phyloP scores from a whole-genome alignment of 2,329 filamentous ascomycete genomes.

The Pseudogymnoascus sp. region DNA sequence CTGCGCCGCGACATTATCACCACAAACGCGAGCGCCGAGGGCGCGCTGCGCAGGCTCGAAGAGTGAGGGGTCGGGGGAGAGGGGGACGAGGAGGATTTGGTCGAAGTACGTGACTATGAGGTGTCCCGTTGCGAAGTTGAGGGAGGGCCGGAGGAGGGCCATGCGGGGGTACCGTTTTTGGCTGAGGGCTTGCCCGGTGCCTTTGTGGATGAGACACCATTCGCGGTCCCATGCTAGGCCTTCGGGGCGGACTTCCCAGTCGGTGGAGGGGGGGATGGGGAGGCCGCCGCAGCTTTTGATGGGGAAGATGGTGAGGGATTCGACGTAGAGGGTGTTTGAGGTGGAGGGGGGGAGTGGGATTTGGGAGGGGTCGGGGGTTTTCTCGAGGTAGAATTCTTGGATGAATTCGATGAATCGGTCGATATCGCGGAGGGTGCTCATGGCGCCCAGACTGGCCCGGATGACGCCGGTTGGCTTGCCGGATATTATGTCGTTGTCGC shows the following conservation, averaged over 20 bases:
- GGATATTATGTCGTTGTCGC: conserved; percentile 69
- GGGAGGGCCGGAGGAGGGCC: conserved; percentile 66
- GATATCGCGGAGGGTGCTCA: conserved; percentile 74
- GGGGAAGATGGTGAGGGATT: conserved; percentile 68
- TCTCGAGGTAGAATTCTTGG: conserved; percentile 48
- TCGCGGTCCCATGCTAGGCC: conserved; percentile 91
- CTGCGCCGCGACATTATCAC: conserved; percentile 63
- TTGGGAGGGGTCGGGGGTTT: not conserved
- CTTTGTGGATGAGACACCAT: conserved; percentile 88
- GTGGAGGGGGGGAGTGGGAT: not conserved
- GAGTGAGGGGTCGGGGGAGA: conserved; percentile 57
- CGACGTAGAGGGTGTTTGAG: conserved; percentile 39
- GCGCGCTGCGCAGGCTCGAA: conserved; percentile 36
- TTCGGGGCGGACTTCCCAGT: conserved; percentile 73
- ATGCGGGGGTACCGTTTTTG: conserved; percentile 86
- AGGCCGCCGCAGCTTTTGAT: conserved; percentile 92
- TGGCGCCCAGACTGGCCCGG: conserved; percentile 77
- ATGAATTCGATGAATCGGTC: conserved; percentile 63
- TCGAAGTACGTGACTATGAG: conserved; percentile 51
- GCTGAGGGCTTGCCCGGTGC: conserved; percentile 73
- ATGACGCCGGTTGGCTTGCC: conserved; percentile 86
- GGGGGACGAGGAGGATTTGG: conserved; percentile 44
- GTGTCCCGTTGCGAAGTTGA: conserved; percentile 61
- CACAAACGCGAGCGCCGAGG: conserved; percentile 65
- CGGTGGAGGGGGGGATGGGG: conserved; percentile 48